Evolutionary conservation across 2,329 filamentous ascomycete genomes (phyloP), one percentile per base, ranked within the genome.

Genomic region (Fusarium duplospermum): DNA sequence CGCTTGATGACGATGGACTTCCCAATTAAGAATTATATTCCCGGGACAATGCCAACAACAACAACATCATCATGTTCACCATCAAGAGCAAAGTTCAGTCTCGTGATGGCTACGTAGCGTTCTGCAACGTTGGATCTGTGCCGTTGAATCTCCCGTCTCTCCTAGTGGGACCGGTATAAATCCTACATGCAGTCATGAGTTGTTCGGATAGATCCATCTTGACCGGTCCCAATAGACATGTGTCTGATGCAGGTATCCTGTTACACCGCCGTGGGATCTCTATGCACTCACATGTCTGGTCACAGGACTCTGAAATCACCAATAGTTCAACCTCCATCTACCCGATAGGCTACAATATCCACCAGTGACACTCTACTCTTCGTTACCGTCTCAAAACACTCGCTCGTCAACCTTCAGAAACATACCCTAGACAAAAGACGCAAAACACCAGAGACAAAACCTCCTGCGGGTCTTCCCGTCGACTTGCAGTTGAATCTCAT

Each of bases 111-210:
- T 27, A 47, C 42, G 14, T 47, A 27, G 22, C 9, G 4, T 47
- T 22, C 22, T 47, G 42, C 22, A 47, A 24, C 14, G 42, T 18
- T 2, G 8, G 3, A 52, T n/a, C 4, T 29, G 47, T 10, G 16
- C 1, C 5, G 2, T n/a, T 27, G 2, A 4, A 16, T 7, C 29
- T 4, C n/a, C n/a, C 3, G n/a, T 18, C 5, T n/a, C 18, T n/a
- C 14, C 14, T 29, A 2, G 47, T n/a, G 16, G 22, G 20, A 27
- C 24, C 16, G 24, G 45, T 0, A 50, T 6, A n/a, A 16, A 11
- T 50, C 24, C 8, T 2, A 7, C 16, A 50, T 50, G 45, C 22
- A 50, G 2, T 10, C 8, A 13, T 29, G 16, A 50, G 45, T n/a
- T 29, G 22, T 18, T 50, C 45, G 16, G 31, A 33, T 24, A 24